phyloP scores from a whole-genome alignment of 2,329 filamentous ascomycete species.

The Pseudofabraea citricarpa region DNA sequence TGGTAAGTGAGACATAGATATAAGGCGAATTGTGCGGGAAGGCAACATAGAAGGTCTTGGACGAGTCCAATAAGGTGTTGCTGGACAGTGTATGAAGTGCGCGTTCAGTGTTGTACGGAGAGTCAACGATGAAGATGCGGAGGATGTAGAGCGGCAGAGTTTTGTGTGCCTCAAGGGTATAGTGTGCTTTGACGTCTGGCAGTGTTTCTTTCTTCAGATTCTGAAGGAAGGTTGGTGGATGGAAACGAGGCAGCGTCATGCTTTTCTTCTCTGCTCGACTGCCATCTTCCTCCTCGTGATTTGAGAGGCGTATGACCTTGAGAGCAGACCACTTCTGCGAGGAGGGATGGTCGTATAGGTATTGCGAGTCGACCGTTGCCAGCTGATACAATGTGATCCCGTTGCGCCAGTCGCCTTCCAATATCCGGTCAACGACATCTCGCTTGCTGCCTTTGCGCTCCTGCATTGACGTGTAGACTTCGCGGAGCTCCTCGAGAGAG shows the following conservation, averaged over 20 bases:
- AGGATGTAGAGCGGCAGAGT: constrained; percentile 66
- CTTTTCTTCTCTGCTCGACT: constrained; percentile 34
- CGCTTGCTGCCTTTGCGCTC: constrained; percentile 55
- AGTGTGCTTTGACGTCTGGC: constrained; percentile 79
- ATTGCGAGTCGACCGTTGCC: constrained; percentile 63
- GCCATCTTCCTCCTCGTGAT: constrained; percentile 34
- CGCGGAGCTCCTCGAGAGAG: constrained; percentile 61
- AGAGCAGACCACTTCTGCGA: constrained; percentile 62
- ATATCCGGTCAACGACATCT: constrained; percentile 58
- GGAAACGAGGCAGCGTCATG: constrained; percentile 63
- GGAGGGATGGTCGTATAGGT: constrained; percentile 60
- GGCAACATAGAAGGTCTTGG: constrained; percentile 71
- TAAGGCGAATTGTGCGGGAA: constrained; percentile 78
- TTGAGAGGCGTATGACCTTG: constrained; percentile 47
- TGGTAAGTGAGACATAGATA: constrained; percentile 62
- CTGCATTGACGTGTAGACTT: constrained; percentile 58
- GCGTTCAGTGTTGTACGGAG: constrained; percentile 66
- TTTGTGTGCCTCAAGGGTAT: constrained; percentile 69
- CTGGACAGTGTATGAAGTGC: constrained; percentile 31
- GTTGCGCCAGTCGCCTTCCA: constrained; percentile 65
- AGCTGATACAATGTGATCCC: constrained; percentile 62
- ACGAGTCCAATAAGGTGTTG: constrained; percentile 49
- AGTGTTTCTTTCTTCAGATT: constrained; percentile 70
- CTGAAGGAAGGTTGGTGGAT: constrained; percentile 74
- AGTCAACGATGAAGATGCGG: constrained; percentile 76